These are phyloP conservation scores for Nigrospora sphaerica DNA, from an alignment of 2,329 filamentous ascomycete genomes.

Conservation along the genomic window DNA sequence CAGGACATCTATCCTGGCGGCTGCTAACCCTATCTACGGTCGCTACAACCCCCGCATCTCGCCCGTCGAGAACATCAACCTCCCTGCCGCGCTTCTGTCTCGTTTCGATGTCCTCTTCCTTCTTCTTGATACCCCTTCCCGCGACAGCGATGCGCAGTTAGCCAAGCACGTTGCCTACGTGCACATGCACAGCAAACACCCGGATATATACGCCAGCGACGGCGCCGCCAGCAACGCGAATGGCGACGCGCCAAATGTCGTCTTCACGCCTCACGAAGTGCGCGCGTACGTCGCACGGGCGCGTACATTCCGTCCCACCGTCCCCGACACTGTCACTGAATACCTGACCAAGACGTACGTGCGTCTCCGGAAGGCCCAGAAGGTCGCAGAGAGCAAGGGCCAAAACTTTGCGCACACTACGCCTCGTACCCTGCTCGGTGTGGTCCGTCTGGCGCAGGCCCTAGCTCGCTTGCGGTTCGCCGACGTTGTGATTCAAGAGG, in stretches of 20 bases:
- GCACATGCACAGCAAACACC: conserved; percentile 94
- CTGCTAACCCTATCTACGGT: conserved; percentile 94
- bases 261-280: conserved; percentile 89
- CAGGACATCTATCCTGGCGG: conserved; percentile 89
- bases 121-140: conserved; percentile 86
- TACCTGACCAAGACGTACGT: conserved; percentile 98
- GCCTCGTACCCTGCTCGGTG: conserved; percentile 84
- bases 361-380: conserved; percentile 84
- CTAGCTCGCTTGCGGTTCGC: conserved; percentile 88
- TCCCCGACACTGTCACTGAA: conserved; percentile 80
- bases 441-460: conserved; percentile 88
- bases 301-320: conserved; percentile 77
- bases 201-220: conserved; percentile 52
- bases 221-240: conserved; percentile 28
- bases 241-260: conserved; percentile 38
- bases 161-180: conserved; percentile 94
- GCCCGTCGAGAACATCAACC: conserved; percentile 97
- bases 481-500: conserved; percentile 76
- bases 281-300: conserved; percentile 94
- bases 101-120: conserved; percentile 97
- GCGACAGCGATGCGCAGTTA: conserved; percentile 85
- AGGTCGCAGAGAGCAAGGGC: conserved; percentile 82
- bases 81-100: conserved; percentile 91
- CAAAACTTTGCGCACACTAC: conserved; percentile 93
- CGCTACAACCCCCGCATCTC: conserved; percentile 97